Conservation (phyloP, 805 yeast genomes). For the Nakazawaea sp. region DNA sequence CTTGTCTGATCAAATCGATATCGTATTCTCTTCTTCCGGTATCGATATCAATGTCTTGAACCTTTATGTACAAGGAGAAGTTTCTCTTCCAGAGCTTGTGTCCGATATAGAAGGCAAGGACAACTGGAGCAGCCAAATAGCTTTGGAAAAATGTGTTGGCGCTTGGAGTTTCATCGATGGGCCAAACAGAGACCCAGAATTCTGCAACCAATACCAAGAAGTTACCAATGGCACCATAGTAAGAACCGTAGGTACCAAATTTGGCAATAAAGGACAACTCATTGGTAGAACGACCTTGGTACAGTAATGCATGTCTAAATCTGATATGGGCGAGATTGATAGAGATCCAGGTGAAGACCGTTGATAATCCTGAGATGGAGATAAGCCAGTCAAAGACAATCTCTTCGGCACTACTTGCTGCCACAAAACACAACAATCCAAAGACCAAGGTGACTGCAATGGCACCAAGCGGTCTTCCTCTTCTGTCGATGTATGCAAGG, state of each 20-base stretch:
- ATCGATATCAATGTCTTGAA: conserved; percentile 51
- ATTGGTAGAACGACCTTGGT: conserved; percentile 38
- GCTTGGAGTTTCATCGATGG: conserved; percentile 36
- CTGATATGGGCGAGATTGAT: conserved; percentile 49
- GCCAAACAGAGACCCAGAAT: conserved; percentile 57
- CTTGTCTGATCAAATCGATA: conserved; percentile 42
- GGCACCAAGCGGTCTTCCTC: conserved; percentile 52
- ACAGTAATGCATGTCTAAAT: conserved; percentile 46
- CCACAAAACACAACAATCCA: conserved; percentile 52
- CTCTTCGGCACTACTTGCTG: conserved; percentile 45
- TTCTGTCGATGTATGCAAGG: conserved; percentile 42
- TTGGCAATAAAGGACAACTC: conserved; percentile 51
- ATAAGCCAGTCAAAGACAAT: conserved; percentile 53
- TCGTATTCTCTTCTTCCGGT: conserved; percentile 57
- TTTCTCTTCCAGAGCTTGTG: conserved; percentile 42
- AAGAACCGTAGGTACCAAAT: conserved; percentile 47
- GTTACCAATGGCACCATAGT: conserved; percentile 40
- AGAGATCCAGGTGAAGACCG: conserved; percentile 49
- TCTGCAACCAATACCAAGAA: conserved; percentile 44
- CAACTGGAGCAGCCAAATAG: conserved; percentile 42
- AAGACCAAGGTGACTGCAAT: conserved; percentile 40
- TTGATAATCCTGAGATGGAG: conserved; percentile 51
- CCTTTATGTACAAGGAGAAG: conserved; percentile 31
- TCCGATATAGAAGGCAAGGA: conserved; percentile 36
- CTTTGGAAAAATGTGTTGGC: conserved; percentile 42